Base-by-base conservation (phyloP, 495 filamentous ascomycete species). In the Xylaria flabelliformis region DNA sequence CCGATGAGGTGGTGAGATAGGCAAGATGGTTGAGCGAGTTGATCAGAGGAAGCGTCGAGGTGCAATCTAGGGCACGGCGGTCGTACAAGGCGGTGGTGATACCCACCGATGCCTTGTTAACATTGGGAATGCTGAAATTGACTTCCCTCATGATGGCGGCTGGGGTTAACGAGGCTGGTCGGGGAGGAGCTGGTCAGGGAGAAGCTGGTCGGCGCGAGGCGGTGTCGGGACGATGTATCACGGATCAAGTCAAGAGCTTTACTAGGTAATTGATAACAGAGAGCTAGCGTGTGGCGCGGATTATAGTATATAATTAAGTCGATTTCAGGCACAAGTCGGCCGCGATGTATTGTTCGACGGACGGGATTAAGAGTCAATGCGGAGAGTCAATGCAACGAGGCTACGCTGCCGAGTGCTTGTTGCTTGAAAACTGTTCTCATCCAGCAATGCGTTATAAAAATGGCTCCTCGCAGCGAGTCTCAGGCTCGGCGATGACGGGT, bases 111-210 rank as follows among this genome's bases (percentile, higher is more conserved):
- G 96, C 96, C 90, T 98, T 99, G 85, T 99, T 99, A 88, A 97
- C 94, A 88, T 96, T 97, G 46, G 96, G 96, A 79, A 99, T 98
- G 84, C 96, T 98, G 84, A 98, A 99, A 82, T 99, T 99, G 85
- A 97, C 94, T 89, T 99, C 96, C 83, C 96, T 93, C 96, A 99
- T 71, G 70, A 42, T 75, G 44, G 50, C 61, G 36, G 32, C 62
- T 19, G 29, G 29, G 21, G 10, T 21, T 6, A 24, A 56, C 55
- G 51, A 51, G 55, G 32, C 36, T 19, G 48, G 48, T 13, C 58
- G 71, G 39, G 46, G 68, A 42, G 67, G 68, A 48, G 67, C 70
- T 42, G n/a, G 59, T 71, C 61, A n/a, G 39, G 46, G 68, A 42
- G 67, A 66, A 48, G 67, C 70, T 42, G n/a, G 59, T 71, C 61